phyloP scores from a whole-genome alignment of 495 filamentous ascomycete species.

The Neurospora sp. region DNA sequence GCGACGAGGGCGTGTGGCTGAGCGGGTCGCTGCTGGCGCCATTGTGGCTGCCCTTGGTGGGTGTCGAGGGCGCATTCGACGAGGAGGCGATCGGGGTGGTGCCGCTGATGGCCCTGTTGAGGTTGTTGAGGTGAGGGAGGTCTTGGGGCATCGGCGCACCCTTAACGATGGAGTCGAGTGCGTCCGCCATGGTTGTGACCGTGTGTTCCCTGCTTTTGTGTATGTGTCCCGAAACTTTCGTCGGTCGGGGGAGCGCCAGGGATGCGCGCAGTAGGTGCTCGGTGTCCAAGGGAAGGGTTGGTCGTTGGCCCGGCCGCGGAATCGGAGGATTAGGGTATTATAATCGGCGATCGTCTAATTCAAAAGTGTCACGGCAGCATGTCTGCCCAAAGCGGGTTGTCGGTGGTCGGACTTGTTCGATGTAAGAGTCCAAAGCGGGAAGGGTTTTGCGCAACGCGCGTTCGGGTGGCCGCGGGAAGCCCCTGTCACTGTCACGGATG shows the following conservation, averaged over 20 bases:
- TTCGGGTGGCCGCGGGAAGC: background rate
- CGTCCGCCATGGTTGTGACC: slow-evolving; percentile 34
- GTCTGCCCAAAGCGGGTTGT: background rate
- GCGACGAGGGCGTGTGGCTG: slow-evolving; percentile 74
- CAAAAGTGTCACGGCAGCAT: background rate
- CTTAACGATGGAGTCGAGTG: slow-evolving; percentile 82
- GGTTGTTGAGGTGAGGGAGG: slow-evolving; percentile 22
- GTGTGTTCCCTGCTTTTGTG: slow-evolving; percentile 3
- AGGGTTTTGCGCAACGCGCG: background rate
- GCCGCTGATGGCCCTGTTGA: slow-evolving; percentile 18
- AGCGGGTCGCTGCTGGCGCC: slow-evolving; percentile 53
- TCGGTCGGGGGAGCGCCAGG: background rate
- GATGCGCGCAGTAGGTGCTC: background rate
- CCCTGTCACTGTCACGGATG: background rate
- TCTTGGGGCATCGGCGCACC: slow-evolving; percentile 46
- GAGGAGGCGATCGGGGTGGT: slow-evolving; percentile 29
- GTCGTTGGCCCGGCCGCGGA: background rate
- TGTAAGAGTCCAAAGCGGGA: background rate
- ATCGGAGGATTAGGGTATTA: background rate
- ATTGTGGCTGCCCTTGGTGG: slow-evolving; percentile 22
- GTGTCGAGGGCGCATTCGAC: slow-evolving; percentile 22
- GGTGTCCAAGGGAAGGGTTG: background rate
- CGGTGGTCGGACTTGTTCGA: background rate
- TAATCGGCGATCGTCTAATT: background rate
- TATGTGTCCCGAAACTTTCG: background rate